A percentile compares a stretch with the other conserved stretches of the same genome.
Conservation (phyloP, 768 basidiomycete species). For the Termitomyces sp. region DNA sequence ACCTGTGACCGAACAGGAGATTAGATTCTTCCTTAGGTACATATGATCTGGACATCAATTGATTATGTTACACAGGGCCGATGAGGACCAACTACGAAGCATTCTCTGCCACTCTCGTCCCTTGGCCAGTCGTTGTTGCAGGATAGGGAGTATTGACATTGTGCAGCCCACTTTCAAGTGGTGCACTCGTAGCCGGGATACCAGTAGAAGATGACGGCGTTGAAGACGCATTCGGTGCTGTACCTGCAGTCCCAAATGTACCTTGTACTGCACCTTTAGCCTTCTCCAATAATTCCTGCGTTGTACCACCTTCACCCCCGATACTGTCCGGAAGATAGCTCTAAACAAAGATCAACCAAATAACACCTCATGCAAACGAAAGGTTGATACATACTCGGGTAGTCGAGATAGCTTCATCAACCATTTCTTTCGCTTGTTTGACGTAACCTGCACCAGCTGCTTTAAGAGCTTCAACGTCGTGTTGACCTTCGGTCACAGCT, state of each 20-base stretch:
- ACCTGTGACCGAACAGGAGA: neutral
- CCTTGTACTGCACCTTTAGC: conserved; percentile 31
- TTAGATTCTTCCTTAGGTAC: neutral
- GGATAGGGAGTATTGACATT: conserved; percentile 4
- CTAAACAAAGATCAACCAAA: conserved; percentile 9
- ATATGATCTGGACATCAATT: too few species aligned
- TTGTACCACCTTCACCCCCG: conserved; percentile 17
- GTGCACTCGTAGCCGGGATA: conserved; percentile 32
- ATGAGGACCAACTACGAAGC: neutral
- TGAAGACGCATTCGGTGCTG: conserved; percentile 2
- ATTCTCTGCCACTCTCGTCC: conserved; percentile 7
- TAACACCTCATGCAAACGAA: neutral
- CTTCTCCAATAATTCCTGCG: conserved; percentile 28
- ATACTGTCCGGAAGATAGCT: conserved; percentile 24
- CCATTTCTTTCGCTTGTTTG: conserved; percentile 48
- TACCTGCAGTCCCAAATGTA: conserved; percentile 16
- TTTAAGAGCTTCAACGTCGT: conserved; percentile 41
- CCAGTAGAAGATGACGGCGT: conserved; percentile 15
- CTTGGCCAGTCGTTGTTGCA: neutral
- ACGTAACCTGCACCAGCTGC: conserved; percentile 43
- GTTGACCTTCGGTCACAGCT: conserved; percentile 54
- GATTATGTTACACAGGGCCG: neutral
- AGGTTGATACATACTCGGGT: conserved; percentile 32
- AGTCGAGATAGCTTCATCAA: conserved; percentile 34
- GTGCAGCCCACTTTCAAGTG: conserved; percentile 34